Evolutionary conservation across 768 basidiomycete species (phyloP).

Genomic region (Trichaptum fuscoviolaceum): DNA sequence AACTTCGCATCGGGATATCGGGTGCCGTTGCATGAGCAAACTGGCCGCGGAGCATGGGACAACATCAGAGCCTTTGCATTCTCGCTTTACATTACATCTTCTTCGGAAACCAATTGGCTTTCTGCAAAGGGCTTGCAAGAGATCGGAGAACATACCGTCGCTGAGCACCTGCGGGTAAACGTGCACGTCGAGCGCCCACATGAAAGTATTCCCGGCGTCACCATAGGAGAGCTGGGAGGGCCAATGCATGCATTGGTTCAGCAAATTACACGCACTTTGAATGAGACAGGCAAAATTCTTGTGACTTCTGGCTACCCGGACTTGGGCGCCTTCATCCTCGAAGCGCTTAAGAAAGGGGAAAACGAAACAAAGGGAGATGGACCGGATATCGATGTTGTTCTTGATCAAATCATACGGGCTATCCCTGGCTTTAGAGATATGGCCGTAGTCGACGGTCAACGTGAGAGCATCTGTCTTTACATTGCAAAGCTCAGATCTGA

Average conservation of each 20-base stretch:
- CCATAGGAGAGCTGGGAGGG: conserved; percentile 72
- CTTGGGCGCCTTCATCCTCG: conserved; percentile 71
- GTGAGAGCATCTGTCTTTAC: conserved; percentile 34
- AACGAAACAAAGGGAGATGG: conserved; percentile 26
- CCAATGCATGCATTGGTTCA: conserved; percentile 68
- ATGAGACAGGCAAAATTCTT: conserved; percentile 68
- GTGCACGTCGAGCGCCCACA: conserved; percentile 70
- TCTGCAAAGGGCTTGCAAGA: conserved; percentile 61
- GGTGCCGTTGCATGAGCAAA: conserved; percentile 60
- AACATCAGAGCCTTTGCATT: conserved; percentile 72
- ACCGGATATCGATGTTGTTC: conserved; percentile 47
- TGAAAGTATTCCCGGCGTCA: conserved; percentile 60
- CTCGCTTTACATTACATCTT: conserved; percentile 63
- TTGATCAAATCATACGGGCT: conserved; percentile 71
- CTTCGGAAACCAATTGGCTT: conserved; percentile 49
- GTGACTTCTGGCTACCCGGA: conserved; percentile 55
- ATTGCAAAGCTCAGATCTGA: background rate
- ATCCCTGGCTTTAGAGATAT: conserved; percentile 84
- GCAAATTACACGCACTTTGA: conserved; percentile 55
- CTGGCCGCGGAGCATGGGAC: conserved; percentile 81
- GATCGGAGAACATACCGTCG: conserved; percentile 52
- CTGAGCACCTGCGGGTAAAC: conserved; percentile 66
- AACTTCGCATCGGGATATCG: conserved; percentile 86
- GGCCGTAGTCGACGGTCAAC: conserved; percentile 55
- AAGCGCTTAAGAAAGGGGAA: conserved; percentile 53